Conservation (phyloP, 441 rosid genomes). For the Populus hybrid region DNA sequence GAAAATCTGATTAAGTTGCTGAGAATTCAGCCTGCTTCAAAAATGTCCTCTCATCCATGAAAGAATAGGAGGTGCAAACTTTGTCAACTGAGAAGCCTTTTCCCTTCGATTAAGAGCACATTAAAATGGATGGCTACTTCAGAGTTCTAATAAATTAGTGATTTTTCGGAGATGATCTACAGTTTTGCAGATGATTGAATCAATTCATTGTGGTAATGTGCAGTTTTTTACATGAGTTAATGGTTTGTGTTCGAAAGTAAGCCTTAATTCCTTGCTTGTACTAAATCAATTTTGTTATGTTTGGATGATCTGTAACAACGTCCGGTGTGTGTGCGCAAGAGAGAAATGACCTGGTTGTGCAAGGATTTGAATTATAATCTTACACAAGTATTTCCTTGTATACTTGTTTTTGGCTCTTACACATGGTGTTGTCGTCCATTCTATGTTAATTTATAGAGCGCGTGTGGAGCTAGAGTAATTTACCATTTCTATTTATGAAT, state of each 20-base stretch:
- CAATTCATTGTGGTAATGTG: background rate
- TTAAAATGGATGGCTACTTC: background rate
- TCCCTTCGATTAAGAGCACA: background rate
- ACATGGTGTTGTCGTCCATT: background rate
- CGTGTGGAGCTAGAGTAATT: slow-evolving; percentile 67
- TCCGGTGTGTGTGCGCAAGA: background rate
- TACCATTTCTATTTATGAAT: background rate
- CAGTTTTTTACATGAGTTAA: background rate
- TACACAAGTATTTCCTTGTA: background rate
- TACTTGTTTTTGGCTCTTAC: background rate
- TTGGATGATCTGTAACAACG: background rate
- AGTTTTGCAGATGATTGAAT: background rate
- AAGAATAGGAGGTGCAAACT: background rate
- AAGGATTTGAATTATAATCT: too few species aligned
- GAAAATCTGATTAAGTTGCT: background rate
- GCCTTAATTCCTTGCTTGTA: background rate
- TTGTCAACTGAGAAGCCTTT: background rate
- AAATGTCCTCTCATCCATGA: background rate
- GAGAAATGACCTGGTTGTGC: background rate
- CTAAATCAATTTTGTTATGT: background rate
- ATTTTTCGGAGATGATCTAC: background rate
- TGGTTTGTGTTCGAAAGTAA: background rate
- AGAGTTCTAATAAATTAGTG: background rate
- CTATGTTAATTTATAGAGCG: slow-evolving; percentile 43
- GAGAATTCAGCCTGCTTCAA: background rate